Evolutionary conservation across 176 grass and related monocot species (phyloP).

Genomic region (Luzula sylvatica): DNA sequence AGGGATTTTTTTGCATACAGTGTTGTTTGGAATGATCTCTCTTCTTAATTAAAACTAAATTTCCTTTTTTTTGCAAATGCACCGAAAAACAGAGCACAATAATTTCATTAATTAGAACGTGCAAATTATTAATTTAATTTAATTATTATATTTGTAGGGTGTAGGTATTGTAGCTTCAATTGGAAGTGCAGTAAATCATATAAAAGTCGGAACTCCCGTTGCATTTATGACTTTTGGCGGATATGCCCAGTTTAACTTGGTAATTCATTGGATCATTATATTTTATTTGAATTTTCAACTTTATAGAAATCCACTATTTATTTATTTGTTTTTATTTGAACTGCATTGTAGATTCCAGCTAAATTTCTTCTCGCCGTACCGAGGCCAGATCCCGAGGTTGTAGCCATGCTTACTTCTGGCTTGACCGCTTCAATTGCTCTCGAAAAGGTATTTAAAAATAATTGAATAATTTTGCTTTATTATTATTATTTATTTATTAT

Average conservation of each 20-base stretch:
- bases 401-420: constrained; percentile 96
- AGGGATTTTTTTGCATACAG: too few species aligned
- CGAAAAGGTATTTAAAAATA: constrained; percentile 55
- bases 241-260: constrained; percentile 82
- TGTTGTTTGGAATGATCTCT: too few species aligned
- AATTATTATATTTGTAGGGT: constrained; percentile 43
- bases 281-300: constrained; percentile 13
- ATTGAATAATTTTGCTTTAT: not conserved
- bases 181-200: constrained; percentile 63
- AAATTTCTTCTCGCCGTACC: constrained; percentile 95
- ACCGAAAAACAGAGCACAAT: too few species aligned
- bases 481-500: too few species aligned
- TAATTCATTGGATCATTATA: too few species aligned
- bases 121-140: too few species aligned
- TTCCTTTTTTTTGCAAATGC: too few species aligned
- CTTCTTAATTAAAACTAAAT: too few species aligned
- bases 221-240: constrained; percentile 95
- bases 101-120: too few species aligned
- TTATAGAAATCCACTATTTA: constrained; percentile 19
- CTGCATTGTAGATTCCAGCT: constrained; percentile 51
- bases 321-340: constrained; percentile 9
- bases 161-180: constrained; percentile 86
- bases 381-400: constrained; percentile 86
- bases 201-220: constrained; percentile 86
- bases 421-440: constrained; percentile 97